These are phyloP conservation scores for Penicillium hordei DNA, from an alignment of 2,329 filamentous ascomycete genomes.

Conservation along the genomic window DNA sequence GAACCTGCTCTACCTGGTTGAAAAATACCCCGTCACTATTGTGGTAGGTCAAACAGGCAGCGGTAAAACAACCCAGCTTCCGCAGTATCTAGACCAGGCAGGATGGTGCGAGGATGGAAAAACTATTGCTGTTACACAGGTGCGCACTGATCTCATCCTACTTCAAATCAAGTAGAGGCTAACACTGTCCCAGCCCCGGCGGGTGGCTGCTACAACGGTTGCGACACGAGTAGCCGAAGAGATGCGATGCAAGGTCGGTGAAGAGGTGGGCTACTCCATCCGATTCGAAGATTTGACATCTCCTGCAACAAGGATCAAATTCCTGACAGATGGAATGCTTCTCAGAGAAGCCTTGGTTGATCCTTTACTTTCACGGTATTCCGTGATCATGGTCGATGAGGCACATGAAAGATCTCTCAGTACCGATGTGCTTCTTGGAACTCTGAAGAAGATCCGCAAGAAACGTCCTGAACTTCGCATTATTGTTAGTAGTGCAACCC, in stretches of 20 bases:
- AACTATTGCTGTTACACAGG: constrained; percentile 85
- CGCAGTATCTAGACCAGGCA: constrained; percentile 82
- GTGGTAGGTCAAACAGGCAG: constrained; percentile 92
- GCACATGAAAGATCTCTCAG: constrained; percentile 92
- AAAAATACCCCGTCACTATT: constrained; percentile 80
- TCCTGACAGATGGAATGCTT: constrained; percentile 88
- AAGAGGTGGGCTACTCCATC: constrained; percentile 91
- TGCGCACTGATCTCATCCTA: constrained; percentile 46
- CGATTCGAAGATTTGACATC: constrained; percentile 90
- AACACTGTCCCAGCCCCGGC: constrained; percentile 64
- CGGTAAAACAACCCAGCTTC: constrained; percentile 93
- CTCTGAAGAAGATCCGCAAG: constrained; percentile 86
- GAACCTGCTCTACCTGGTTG: constrained; percentile 78
- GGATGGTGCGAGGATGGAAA: constrained; percentile 88
- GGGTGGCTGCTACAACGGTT: constrained; percentile 88
- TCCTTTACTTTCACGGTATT: constrained; percentile 85
- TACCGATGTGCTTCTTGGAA: constrained; percentile 83
- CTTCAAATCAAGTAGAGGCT: not conserved
- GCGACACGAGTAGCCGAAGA: constrained; percentile 88
- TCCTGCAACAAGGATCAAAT: constrained; percentile 82
- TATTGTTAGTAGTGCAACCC: constrained; percentile 87
- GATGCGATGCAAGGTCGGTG: constrained; percentile 78
- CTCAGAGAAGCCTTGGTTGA: constrained; percentile 91
- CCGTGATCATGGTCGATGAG: constrained; percentile 96
- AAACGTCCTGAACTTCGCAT: constrained; percentile 79